Evolutionary conservation across 495 filamentous ascomycete species (phyloP).

Genomic region (Tricharina praecox): DNA sequence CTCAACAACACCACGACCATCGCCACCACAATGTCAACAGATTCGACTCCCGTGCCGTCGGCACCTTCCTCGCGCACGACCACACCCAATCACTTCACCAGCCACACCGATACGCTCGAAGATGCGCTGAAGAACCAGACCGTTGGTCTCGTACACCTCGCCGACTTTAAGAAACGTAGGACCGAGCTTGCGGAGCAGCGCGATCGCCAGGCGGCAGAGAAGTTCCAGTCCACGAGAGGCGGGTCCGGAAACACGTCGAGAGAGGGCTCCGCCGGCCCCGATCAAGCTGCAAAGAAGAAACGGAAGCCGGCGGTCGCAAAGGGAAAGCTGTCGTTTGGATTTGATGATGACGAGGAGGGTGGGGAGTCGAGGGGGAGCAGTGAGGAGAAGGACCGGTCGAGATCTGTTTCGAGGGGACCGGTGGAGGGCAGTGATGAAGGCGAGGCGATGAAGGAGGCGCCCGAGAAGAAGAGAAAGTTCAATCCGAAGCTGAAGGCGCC

Average conservation of each 20-base stretch:
- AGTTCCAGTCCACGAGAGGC: constrained; percentile 31
- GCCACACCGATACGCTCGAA: constrained; percentile 65
- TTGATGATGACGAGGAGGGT: constrained; percentile 37
- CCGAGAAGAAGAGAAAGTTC: constrained; percentile 28
- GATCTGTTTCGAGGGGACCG: constrained; percentile 26
- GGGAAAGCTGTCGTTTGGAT: constrained; percentile 53
- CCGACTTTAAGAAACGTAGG: constrained; percentile 91
- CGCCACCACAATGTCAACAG: constrained; percentile 8
- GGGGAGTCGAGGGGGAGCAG: constrained; percentile 27
- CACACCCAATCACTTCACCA: constrained; percentile 29
- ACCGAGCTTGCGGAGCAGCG: constrained; percentile 87
- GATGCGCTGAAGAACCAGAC: constrained; percentile 85
- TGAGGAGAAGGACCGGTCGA: background rate
- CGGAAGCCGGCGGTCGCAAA: constrained; percentile 38
- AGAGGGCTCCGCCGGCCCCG: constrained; percentile 21
- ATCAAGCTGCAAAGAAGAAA: constrained; percentile 44
- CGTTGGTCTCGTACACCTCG: constrained; percentile 78
- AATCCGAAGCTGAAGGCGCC: constrained; percentile 34
- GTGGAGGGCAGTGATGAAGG: constrained; percentile 34
- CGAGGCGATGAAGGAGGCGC: constrained; percentile 9
- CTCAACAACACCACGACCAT: no score
- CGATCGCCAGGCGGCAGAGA: constrained; percentile 59
- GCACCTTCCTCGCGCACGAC: background rate
- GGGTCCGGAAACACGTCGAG: constrained; percentile 13
- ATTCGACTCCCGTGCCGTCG: background rate